A percentile compares a stretch with the other conserved stretches of the same genome.
phyloP scores from a whole-genome alignment of 2,329 filamentous ascomycete genomes.

The Hypoxylon sp. region DNA sequence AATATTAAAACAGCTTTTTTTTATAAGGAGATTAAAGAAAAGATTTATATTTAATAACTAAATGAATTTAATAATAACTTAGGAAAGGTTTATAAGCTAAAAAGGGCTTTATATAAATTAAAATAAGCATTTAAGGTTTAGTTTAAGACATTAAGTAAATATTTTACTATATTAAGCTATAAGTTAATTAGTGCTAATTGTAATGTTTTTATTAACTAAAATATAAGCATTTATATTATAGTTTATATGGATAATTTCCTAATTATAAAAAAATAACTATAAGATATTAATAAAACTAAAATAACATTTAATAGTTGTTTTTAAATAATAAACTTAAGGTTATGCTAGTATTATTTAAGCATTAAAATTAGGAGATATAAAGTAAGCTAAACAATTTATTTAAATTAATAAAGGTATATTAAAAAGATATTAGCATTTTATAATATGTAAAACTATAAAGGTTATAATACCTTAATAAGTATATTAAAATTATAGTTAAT shows the following conservation, averaged over 20 bases:
- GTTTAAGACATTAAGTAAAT: conserved; percentile 21
- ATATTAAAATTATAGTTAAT: background rate
- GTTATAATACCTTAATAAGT: conserved; percentile 16
- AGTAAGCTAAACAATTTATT: conserved; percentile 19
- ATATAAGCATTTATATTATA: conserved; percentile 17
- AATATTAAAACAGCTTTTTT: conserved; percentile 19
- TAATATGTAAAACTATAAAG: conserved; percentile 19
- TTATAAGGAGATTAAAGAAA: conserved; percentile 24
- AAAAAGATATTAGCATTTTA: conserved; percentile 23
- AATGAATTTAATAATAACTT: conserved; percentile 18
- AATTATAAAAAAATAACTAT: conserved; percentile 18
- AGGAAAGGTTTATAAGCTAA: conserved; percentile 22
- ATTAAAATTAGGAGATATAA: conserved; percentile 16
- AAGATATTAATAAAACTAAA: no score
- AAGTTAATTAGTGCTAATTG: conserved; percentile 15
- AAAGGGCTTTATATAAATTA: conserved; percentile 25
- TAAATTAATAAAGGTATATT: conserved; percentile 25
- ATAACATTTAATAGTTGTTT: conserved; percentile 17
- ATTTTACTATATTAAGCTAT: conserved; percentile 13
- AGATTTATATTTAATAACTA: conserved; percentile 25
- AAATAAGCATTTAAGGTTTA: conserved; percentile 23
- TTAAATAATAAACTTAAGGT: conserved; percentile 26
- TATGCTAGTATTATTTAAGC: conserved; percentile 28
- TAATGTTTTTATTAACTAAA: conserved; percentile 26
- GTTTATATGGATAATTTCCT: conserved; percentile 30